These are phyloP conservation scores for Neocucurbitaria cava DNA, from an alignment of 2,329 filamentous ascomycete genomes.

Conservation along the genomic window DNA sequence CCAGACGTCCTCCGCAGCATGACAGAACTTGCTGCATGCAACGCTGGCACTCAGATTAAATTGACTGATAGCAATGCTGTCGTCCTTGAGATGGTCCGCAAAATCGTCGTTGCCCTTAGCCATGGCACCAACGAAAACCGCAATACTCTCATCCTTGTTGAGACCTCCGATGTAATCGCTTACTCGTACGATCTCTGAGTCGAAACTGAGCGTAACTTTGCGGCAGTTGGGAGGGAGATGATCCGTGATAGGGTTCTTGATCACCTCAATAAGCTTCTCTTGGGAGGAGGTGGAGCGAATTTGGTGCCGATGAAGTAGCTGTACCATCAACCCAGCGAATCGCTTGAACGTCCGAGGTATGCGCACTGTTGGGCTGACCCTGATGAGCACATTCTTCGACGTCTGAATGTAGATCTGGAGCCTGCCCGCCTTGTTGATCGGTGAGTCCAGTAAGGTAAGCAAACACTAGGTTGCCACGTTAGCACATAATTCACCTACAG, in stretches of 20 bases:
- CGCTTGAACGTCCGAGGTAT: slow-evolving; percentile 99
- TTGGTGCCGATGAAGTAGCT: slow-evolving; percentile 91
- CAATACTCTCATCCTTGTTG: slow-evolving; percentile 86
- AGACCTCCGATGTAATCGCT: slow-evolving; percentile 87
- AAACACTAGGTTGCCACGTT: slow-evolving; percentile 72
- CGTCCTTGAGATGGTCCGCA: slow-evolving; percentile 91
- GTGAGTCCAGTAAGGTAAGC: slow-evolving; percentile 94
- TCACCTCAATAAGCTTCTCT: slow-evolving; percentile 96
- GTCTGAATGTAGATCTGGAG: slow-evolving; percentile 99
- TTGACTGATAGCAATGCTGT: slow-evolving; percentile 98
- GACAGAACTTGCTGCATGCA: slow-evolving; percentile 99
- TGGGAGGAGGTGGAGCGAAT: slow-evolving; percentile 97
- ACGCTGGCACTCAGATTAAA: slow-evolving; percentile 97
- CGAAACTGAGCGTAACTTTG: slow-evolving; percentile 96
- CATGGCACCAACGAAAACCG: slow-evolving; percentile 98
- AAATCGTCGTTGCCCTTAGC: slow-evolving; percentile 96
- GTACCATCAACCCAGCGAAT: slow-evolving; percentile 98
- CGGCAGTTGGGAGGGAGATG: slow-evolving; percentile 96
- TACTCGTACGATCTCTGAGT: slow-evolving; percentile 84
- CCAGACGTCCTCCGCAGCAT: slow-evolving; percentile 97
- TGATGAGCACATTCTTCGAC: slow-evolving; percentile 94
- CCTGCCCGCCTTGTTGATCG: slow-evolving; percentile 97
- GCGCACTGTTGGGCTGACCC: slow-evolving; percentile 96
- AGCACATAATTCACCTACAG: slow-evolving; percentile 18
- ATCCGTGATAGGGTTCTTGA: slow-evolving; percentile 97